Evolutionary conservation across 78 protist species (phyloP).

Genomic region (Dictyostelium brefeldianum): DNA sequence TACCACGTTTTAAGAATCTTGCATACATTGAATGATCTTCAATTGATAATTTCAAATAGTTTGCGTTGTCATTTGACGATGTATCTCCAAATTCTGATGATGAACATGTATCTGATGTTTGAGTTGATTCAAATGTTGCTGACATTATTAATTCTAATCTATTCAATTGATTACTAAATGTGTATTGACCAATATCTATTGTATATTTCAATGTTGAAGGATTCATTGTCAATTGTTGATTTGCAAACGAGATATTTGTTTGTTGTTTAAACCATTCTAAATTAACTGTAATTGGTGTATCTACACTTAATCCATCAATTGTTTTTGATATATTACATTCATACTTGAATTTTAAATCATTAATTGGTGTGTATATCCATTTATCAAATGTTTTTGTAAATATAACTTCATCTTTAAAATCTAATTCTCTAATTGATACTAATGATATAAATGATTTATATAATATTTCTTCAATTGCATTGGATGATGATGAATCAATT

Average conservation of each 20-base stretch:
- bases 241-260: conserved; percentile 5
- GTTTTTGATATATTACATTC: not conserved
- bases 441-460: not conserved
- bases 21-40: not conserved
- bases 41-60: not conserved
- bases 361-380: not conserved
- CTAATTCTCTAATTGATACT: not conserved
- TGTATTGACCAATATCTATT: not conserved
- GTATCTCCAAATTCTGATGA: not conserved
- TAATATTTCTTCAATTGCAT: too few species aligned
- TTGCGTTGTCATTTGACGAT: not conserved
- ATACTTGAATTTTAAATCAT: not conserved
- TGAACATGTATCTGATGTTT: not conserved
- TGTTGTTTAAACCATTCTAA: not conserved
- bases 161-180: not conserved
- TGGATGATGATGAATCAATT: not conserved
- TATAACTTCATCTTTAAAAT: not conserved
- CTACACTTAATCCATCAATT: not conserved
- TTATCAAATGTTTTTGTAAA: not conserved
- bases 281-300: not conserved
- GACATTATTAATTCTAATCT: conserved; percentile 21
- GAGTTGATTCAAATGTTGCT: not conserved
- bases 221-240: not conserved
- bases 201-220: conserved; percentile 28
- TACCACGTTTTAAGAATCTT: conserved; percentile 5